A percentile compares a stretch with the other conserved stretches of the same genome.
Evolutionary conservation across 1,284 basidiomycete genomes (phyloP).

Genomic region (Ceratobasidium sp.): DNA sequence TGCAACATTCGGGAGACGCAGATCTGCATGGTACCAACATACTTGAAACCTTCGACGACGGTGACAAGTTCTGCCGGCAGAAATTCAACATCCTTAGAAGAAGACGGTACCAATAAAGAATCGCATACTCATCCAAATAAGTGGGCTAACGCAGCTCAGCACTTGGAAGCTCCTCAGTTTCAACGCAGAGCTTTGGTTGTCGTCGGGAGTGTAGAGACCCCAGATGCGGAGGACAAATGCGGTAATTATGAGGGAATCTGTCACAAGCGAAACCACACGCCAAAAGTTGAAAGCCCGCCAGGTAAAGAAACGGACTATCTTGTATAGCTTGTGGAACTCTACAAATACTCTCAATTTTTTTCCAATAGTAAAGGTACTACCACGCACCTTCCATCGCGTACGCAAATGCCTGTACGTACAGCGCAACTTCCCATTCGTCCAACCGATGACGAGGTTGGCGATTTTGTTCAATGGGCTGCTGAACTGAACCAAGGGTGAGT

Average conservation of each 20-base stretch:
- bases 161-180: slow-evolving; percentile 85
- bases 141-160: slow-evolving; percentile 85
- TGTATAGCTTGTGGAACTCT: slow-evolving; percentile 68
- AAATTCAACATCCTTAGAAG: slow-evolving; percentile 13
- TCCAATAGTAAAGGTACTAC: background rate
- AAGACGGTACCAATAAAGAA: background rate
- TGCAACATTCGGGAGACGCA: slow-evolving; percentile 90
- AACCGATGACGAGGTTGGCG: slow-evolving; percentile 65
- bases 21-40: slow-evolving; percentile 87
- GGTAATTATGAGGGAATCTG: slow-evolving; percentile 75
- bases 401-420: slow-evolving; percentile 82
- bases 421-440: slow-evolving; percentile 80
- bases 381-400: slow-evolving; percentile 80
- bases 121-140: slow-evolving; percentile 75
- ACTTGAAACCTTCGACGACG: slow-evolving; percentile 85
- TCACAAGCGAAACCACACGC: slow-evolving; percentile 78
- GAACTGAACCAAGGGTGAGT: slow-evolving; percentile 62
- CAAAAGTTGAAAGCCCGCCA: slow-evolving; percentile 85
- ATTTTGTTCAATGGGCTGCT: slow-evolving; percentile 75
- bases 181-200: slow-evolving; percentile 55
- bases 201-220: slow-evolving; percentile 63
- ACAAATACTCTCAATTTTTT: background rate
- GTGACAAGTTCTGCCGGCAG: slow-evolving; percentile 76
- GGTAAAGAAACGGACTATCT: slow-evolving; percentile 73
- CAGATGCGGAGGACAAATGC: slow-evolving; percentile 81